phyloP scores from a whole-genome alignment of 1,284 basidiomycete species.

The Golubevia sp. region DNA sequence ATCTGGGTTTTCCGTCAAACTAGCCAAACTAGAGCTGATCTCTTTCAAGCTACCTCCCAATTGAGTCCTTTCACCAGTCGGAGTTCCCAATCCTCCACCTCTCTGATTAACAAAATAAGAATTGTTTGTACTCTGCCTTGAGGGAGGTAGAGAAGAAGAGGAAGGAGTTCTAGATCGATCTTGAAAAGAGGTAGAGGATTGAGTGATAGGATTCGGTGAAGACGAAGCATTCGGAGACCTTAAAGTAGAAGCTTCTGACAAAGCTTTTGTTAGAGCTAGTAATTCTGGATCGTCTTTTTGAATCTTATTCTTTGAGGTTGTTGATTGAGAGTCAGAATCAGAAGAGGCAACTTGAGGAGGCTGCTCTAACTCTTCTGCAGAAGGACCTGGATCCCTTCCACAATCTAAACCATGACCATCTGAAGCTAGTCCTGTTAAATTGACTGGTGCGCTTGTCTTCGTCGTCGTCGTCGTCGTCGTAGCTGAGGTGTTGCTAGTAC shows the following conservation, averaged over 20 bases:
- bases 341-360: background rate
- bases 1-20: background rate
- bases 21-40: conserved; percentile 21
- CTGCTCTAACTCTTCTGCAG: background rate
- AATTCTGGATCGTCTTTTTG: background rate
- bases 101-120: conserved; percentile 17
- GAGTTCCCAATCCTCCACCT: conserved; percentile 46
- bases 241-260: conserved; percentile 4
- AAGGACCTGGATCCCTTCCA: conserved; percentile 26
- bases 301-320: background rate
- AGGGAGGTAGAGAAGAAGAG: background rate
- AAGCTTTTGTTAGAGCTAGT: conserved; percentile 8
- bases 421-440: conserved; percentile 11
- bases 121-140: conserved; percentile 4
- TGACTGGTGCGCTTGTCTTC: conserved; percentile 14
- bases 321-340: background rate
- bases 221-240: conserved; percentile 9
- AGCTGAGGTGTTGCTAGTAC: conserved; percentile 6
- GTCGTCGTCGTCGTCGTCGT: no score
- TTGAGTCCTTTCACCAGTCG: conserved; percentile 37
- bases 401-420: conserved; percentile 33
- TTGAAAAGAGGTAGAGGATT: conserved; percentile 1
- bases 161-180: background rate
- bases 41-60: background rate
- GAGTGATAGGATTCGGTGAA: conserved; percentile 15